Evolutionary conservation across 148 eudicot species (phyloP).

Genomic region (Fagopyrum tataricum): DNA sequence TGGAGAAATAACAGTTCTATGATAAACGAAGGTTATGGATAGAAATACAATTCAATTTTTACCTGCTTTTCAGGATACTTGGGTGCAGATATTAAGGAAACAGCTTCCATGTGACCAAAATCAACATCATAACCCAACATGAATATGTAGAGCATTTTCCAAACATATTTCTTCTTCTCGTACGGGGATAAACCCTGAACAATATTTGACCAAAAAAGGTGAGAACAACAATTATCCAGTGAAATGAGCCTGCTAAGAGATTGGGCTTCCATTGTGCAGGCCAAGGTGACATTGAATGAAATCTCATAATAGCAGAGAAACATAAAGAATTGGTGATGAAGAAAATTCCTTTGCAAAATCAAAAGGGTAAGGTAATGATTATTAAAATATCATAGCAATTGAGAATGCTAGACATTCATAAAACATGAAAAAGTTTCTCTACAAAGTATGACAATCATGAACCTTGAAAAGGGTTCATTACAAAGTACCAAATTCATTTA

Average conservation of each 20-base stretch:
- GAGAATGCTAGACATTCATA: not conserved
- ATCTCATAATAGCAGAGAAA: not conserved
- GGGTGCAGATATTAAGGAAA: slow-evolving; percentile 92
- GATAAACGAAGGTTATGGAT: not conserved
- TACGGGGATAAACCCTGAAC: slow-evolving; percentile 74
- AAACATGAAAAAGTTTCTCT: too few relatives aligned
- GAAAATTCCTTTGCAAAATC: not conserved
- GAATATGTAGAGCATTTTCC: slow-evolving; percentile 94
- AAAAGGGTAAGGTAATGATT: not conserved
- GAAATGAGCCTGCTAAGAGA: not conserved
- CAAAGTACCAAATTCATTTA: slow-evolving; percentile 1
- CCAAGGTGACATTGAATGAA: not conserved
- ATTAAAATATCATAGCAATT: not conserved
- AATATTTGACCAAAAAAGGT: not conserved
- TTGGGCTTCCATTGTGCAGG: not conserved
- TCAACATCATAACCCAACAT: slow-evolving; percentile 99
- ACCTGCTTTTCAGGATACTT: slow-evolving; percentile 99
- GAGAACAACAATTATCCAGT: not conserved
- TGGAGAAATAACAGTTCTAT: not conserved
- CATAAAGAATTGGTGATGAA: not conserved
- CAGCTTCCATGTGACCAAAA: slow-evolving; percentile 99
- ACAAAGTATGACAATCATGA: too few relatives aligned
- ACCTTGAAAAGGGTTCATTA: not conserved
- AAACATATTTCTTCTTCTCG: slow-evolving; percentile 96
- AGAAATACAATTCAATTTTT: slow-evolving; percentile 5